Evolutionary conservation across 805 yeast species (phyloP).

Genomic region (Kregervanrija pseudodelftensis): DNA sequence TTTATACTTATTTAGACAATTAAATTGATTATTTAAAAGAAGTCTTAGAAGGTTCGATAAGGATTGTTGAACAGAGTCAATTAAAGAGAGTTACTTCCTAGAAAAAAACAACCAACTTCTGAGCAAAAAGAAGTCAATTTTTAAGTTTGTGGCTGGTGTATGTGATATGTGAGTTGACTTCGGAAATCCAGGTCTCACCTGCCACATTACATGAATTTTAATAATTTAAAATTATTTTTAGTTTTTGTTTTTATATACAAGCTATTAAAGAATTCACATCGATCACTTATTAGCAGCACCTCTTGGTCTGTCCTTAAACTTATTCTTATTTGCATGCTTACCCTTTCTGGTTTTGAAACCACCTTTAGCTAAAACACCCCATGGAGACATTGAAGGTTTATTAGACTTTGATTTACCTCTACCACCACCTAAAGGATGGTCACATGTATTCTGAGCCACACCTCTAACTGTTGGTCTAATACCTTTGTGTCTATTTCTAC

Average conservation of each 20-base stretch:
- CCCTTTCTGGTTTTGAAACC: conserved; percentile 91
- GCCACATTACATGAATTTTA: too few species aligned
- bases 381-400: conserved; percentile 87
- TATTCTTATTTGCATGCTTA: conserved; percentile 73
- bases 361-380: conserved; percentile 92
- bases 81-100: too few species aligned
- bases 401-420: conserved; percentile 98
- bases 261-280: background rate
- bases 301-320: conserved; percentile 89
- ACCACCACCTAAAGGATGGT: conserved; percentile 99
- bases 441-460: conserved; percentile 94
- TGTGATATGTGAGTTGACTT: too few species aligned
- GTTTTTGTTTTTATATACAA: background rate
- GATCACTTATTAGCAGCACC: conserved; percentile 29
- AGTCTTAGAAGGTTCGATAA: too few species aligned
- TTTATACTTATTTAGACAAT: too few species aligned
- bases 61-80: too few species aligned
- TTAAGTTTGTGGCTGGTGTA: too few species aligned
- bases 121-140: too few species aligned
- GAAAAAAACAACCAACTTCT: too few species aligned
- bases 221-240: too few species aligned
- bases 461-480: conserved; percentile 95
- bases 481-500: conserved; percentile 87
- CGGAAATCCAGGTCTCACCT: too few species aligned
- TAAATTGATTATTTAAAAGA: too few species aligned